phyloP scores from a whole-genome alignment of 2,329 filamentous ascomycete genomes.

The Periconia sp. region DNA sequence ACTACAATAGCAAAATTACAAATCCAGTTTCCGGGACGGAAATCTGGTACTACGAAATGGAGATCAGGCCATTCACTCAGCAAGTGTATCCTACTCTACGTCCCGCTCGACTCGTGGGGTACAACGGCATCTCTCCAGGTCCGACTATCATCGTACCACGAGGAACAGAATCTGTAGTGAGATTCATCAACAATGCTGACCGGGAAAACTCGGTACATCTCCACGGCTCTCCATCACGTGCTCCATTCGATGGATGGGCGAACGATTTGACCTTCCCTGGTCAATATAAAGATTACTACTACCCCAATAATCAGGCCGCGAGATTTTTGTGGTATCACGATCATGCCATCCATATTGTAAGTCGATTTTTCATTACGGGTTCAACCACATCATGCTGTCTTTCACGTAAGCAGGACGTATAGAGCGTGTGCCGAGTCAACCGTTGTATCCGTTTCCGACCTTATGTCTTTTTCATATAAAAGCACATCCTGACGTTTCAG shows the following conservation, averaged over 20 bases:
- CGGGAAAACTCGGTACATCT: conserved; percentile 54
- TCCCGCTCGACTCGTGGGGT: conserved; percentile 49
- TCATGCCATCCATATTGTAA: conserved; percentile 5
- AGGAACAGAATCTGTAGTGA: conserved; percentile 55
- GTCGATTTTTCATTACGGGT: no score
- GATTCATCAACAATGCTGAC: conserved; percentile 54
- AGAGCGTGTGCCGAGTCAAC: no score
- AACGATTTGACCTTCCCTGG: conserved; percentile 53
- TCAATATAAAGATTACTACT: conserved; percentile 63
- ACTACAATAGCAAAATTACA: conserved; percentile 5
- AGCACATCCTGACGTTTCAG: conserved; percentile 33
- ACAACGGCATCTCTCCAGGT: conserved; percentile 35
- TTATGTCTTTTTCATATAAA: conserved; percentile 20
- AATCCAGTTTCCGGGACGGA: conserved; percentile 8
- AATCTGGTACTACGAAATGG: conserved; percentile 46
- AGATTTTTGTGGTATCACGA: conserved; percentile 60
- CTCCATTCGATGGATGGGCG: conserved; percentile 58
- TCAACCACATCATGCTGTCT: no score
- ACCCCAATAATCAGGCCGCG: conserved; percentile 56
- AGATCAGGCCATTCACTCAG: conserved; percentile 45
- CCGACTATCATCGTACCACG: conserved; percentile 54
- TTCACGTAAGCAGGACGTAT: no score
- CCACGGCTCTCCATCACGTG: conserved; percentile 52
- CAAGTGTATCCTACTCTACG: conserved; percentile 47
- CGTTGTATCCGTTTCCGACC: no score